Percentiles rank a stretch among this genome's conserved stretches.
These are phyloP conservation scores for Fonsecaea pedrosoi DNA, from an alignment of 2,329 filamentous ascomycete genomes.

Conservation along the genomic window DNA sequence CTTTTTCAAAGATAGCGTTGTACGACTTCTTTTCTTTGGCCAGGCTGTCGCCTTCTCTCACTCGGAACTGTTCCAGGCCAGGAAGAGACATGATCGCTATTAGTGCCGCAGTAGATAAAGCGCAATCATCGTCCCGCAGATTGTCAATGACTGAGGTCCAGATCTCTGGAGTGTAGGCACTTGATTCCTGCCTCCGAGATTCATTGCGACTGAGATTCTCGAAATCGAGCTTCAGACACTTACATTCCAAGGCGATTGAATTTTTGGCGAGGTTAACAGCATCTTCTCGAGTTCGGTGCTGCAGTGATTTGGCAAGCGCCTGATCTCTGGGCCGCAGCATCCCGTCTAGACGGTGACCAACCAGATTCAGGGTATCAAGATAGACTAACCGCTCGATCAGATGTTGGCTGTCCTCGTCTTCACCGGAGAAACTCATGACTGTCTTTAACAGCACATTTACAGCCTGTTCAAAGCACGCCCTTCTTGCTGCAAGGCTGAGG, in stretches of 20 bases:
- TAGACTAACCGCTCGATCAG: constrained; percentile 57
- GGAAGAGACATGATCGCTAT: constrained; percentile 73
- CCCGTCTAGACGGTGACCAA: constrained; percentile 58
- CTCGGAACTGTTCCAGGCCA: constrained; percentile 75
- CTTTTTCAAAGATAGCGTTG: constrained; percentile 72
- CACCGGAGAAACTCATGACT: constrained; percentile 53
- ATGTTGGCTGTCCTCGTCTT: constrained; percentile 53
- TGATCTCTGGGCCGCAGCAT: constrained; percentile 59
- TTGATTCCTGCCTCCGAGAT: constrained; percentile 69
- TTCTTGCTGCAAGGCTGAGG: constrained; percentile 51
- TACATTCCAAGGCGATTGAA: constrained; percentile 73
- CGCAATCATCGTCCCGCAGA: constrained; percentile 70
- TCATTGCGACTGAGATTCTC: constrained; percentile 67
- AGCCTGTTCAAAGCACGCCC: constrained; percentile 55
- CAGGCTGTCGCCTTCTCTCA: constrained; percentile 48
- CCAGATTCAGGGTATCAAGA: constrained; percentile 56
- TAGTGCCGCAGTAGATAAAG: constrained; percentile 76
- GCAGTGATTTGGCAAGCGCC: constrained; percentile 55
- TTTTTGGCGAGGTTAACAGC: constrained; percentile 69
- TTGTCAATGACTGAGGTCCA: constrained; percentile 78
- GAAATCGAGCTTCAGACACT: constrained; percentile 72
- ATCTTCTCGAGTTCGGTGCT: constrained; percentile 60
- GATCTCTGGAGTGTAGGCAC: constrained; percentile 73
- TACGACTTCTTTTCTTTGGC: constrained; percentile 70
- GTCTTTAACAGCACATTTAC: constrained; percentile 55